Evolutionary conservation across 2,329 filamentous ascomycete species (phyloP), one percentile per base, ranked within the genome.

Genomic region (Colletotrichum ledebouriae): DNA sequence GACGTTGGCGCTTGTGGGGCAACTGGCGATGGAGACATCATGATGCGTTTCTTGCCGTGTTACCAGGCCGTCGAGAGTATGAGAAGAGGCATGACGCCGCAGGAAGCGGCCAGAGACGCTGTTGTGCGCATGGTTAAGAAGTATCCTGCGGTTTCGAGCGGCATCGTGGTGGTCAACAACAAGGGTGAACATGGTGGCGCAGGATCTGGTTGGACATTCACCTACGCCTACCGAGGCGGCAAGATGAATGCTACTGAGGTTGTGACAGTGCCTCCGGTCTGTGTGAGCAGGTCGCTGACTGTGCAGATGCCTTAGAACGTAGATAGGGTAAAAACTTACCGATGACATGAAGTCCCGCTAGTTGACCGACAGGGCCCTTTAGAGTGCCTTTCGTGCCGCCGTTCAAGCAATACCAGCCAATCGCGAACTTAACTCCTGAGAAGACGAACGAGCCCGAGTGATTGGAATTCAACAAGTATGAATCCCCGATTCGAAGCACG

Each of bases 1-100:
- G 84, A 85, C 3, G 81, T 85, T 1, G 86, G 85, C 2, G 86
- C 83, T 0, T 88, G 86, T 71, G 86, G 85, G 7, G 85, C 86
- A 2, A 87, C 86, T 0, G 86, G 86, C 1, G 85, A 88, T 61
- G 86, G 86, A 0, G 86, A 88, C 72, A 75, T 87, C 67, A 86
- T 87, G 85, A 85, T 87, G 82, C 80, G 85, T 4, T 86, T 87
- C 70, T 73, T 87, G 25, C 86, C 86, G 0, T 88, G 86, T 72
- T 87, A 87, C 71, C 86, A 87, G 72, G 86, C 85, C 1, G 82
- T 88, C 1, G 86, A 88, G 76, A 86, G 78, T 66, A 67, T 88
- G 73, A 78, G 86, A 11, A 75, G 73, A 1, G 85, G 85, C 1
- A 81, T 87, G 80, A 75, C 75, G 0, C 84, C 86, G 0, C 76